Conservation (phyloP, 2,329 filamentous ascomycete species). For the Clonostachys solani region DNA sequence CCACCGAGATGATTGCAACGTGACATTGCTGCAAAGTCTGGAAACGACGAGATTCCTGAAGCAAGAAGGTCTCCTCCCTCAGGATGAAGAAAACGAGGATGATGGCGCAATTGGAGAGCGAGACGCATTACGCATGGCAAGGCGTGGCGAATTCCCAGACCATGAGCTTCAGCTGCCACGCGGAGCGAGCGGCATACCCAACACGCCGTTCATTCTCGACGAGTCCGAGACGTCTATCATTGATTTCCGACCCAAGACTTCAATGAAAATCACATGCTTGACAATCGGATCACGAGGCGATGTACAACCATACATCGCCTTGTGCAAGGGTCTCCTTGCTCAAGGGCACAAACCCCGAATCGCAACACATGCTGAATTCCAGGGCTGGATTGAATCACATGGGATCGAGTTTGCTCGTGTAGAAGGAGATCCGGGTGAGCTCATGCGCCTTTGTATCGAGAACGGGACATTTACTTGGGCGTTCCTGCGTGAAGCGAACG, state of each 20-base stretch:
- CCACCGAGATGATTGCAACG: constrained; percentile 80
- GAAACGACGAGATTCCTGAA: constrained; percentile 68
- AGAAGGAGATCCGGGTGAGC: constrained; percentile 84
- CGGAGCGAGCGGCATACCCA: constrained; percentile 38
- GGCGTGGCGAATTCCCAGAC: constrained; percentile 46
- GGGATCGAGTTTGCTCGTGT: constrained; percentile 90
- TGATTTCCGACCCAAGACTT: constrained; percentile 80
- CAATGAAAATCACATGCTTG: constrained; percentile 83
- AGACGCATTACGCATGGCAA: constrained; percentile 72
- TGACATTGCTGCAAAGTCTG: constrained; percentile 73
- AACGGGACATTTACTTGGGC: constrained; percentile 95
- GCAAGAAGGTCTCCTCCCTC: constrained; percentile 63
- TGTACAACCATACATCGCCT: constrained; percentile 94
- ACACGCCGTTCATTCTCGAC: constrained; percentile 75
- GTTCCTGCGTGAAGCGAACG: constrained; percentile 83
- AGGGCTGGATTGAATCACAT: constrained; percentile 83
- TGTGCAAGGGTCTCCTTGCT: constrained; percentile 84
- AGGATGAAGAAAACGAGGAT: constrained; percentile 67
- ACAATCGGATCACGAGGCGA: constrained; percentile 96
- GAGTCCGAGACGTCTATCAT: constrained; percentile 84
- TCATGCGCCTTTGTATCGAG: constrained; percentile 95
- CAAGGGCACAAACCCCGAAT: constrained; percentile 87
- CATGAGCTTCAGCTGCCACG: constrained; percentile 47
- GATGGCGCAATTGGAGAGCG: constrained; percentile 75
- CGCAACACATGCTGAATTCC: constrained; percentile 88